Evolutionary conservation across 2,329 filamentous ascomycete species (phyloP).

Genomic region (Elsinoe arachidis): DNA sequence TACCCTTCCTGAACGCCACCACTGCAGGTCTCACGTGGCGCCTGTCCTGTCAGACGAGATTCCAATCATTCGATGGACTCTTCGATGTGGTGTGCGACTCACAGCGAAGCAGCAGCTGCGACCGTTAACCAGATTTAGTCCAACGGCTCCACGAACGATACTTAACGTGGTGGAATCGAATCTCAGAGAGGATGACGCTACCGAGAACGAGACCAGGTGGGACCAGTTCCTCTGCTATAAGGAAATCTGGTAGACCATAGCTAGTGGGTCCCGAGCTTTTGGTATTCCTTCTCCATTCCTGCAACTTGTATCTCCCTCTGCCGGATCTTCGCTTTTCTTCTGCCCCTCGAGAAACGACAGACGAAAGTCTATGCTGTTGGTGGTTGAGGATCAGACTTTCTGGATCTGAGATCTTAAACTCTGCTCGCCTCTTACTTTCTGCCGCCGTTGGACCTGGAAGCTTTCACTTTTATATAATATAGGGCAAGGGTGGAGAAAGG

Average conservation of each 20-base stretch:
- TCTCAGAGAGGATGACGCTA: neutral
- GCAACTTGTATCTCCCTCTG: neutral
- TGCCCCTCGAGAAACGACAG: neutral
- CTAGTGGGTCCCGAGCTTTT: conserved; percentile 4
- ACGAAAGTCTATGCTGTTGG: neutral
- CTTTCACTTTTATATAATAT: neutral
- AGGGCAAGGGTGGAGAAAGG: neutral
- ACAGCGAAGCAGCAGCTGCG: neutral
- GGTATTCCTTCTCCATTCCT: neutral
- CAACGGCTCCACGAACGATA: neutral
- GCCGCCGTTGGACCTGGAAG: neutral
- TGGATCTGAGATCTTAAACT: neutral
- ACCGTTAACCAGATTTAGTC: neutral
- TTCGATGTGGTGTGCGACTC: neutral
- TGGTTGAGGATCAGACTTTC: neutral
- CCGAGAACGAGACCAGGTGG: too few relatives aligned
- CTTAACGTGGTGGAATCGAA: neutral
- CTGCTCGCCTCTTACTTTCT: neutral
- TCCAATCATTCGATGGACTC: neutral
- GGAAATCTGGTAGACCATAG: neutral
- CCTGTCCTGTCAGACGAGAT: neutral
- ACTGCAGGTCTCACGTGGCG: neutral
- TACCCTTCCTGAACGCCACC: neutral
- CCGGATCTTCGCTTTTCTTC: neutral
- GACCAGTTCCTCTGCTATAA: neutral